Base-by-base conservation (phyloP, 352 stramenopile genomes). In the Globisporangium yorkense region DNA sequence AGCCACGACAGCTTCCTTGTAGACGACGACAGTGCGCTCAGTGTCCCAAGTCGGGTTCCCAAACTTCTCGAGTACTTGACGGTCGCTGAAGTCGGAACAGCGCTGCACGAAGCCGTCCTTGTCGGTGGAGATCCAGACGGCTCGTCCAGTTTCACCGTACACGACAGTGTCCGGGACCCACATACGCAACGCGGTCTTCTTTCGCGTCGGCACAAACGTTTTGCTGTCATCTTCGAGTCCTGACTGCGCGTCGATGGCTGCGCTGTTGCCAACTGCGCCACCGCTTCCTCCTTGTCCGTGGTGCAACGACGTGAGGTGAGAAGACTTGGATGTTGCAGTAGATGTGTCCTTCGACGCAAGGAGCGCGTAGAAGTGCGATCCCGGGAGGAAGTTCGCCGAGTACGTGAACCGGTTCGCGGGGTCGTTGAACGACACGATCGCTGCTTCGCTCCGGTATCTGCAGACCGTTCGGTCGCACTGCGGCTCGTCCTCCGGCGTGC, bases 81-180 rank as follows among this genome's bases (percentile, higher is more conserved):
- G 87, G 56, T 93, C 84, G 8, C 64, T 79, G 50, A 93, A 87
- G 31, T 87, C 71, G 4, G 74, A 84, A 10, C 62, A 67, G 15
- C 80, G 70, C 49, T 88, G 79, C 1, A 93, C 74, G 20, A 77
- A 78, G 5, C 84, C 84, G 5, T 88, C 63, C 15, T 84, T 77
- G 51, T 92, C 80, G 0, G 67, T 87, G 62, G 86, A 89, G 39
- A 94, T 60, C 74, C 80, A 89, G 29, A 91, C 66, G 2, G 77
- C 81, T 2, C 75, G 80, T 1, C 81, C 81, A 0, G 76, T 87
- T 48, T 89, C 84, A 5, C 84, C 84, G 37, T 90, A 94, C 40
- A 94, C 71, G 49, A 94, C 80, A 5, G 84, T 94, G 47, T 94
- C 80, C 0, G 84, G 84, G 12, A 94, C 74, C 60, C 79, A 85